These are phyloP conservation scores for Komagataea norvegica DNA, from an alignment of 1,139 yeast genomes.

Conservation along the genomic window DNA sequence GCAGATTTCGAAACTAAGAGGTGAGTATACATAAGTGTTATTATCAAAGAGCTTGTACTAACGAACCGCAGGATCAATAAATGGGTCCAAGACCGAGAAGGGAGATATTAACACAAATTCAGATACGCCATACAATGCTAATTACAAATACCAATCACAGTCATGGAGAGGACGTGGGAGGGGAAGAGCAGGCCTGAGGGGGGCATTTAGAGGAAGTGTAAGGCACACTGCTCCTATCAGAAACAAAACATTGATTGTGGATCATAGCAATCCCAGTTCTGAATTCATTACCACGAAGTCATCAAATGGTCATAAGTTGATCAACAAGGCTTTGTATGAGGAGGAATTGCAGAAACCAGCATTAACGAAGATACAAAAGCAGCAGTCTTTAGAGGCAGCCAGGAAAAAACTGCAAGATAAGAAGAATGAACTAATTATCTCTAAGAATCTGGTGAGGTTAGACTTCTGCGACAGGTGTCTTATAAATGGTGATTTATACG, in stretches of 20 bases:
- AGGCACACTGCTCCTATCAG: slow-evolving; percentile 13
- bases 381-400: slow-evolving; percentile 16
- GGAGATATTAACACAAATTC: slow-evolving; percentile 6
- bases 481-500: slow-evolving; percentile 34
- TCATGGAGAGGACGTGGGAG: slow-evolving; percentile 8
- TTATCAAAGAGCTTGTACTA: not conserved
- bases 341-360: slow-evolving; percentile 29
- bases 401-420: slow-evolving; percentile 11
- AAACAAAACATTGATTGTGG: slow-evolving; percentile 31
- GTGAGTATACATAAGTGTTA: slow-evolving; percentile 9
- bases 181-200: slow-evolving; percentile 10
- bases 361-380: slow-evolving; percentile 24
- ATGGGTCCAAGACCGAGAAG: slow-evolving; percentile 7
- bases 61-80: slow-evolving; percentile 12
- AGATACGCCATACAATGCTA: slow-evolving; percentile 8
- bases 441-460: slow-evolving; percentile 29
- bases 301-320: slow-evolving; percentile 36
- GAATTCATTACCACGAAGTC: slow-evolving; percentile 32
- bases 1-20: slow-evolving; percentile 12
- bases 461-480: slow-evolving; percentile 37
- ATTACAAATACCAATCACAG: slow-evolving; percentile 1
- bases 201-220: slow-evolving; percentile 11
- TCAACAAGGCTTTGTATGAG: slow-evolving; percentile 34
- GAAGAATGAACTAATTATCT: slow-evolving; percentile 22
- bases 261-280: slow-evolving; percentile 18